These are phyloP conservation scores for Aspergillus sp. DNA, from an alignment of 2,329 filamentous ascomycete genomes.

Conservation along the genomic window DNA sequence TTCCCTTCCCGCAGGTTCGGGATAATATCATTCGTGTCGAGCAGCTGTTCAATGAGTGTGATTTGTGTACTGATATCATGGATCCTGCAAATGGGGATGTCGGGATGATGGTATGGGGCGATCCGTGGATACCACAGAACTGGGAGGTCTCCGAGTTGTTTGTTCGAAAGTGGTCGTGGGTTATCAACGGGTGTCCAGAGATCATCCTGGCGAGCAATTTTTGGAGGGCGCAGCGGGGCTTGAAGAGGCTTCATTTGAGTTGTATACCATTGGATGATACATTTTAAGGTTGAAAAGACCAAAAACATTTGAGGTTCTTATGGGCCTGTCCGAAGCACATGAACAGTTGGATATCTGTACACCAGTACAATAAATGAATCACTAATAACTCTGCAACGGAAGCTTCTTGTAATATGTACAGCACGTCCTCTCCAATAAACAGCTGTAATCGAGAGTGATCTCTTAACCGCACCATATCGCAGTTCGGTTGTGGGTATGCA, in stretches of 20 bases:
- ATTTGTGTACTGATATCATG: constrained; percentile 15
- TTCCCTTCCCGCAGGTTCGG: constrained; percentile 11
- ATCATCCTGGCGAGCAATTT: constrained; percentile 12
- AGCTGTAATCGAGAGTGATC: too few relatives aligned
- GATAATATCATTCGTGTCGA: constrained; percentile 10
- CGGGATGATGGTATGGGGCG: constrained; percentile 27
- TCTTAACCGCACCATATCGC: too few relatives aligned
- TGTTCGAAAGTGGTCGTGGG: constrained; percentile 27
- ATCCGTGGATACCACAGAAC: constrained; percentile 26
- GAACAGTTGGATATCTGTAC: too few relatives aligned
- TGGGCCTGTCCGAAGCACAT: too few relatives aligned
- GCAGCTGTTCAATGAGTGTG: constrained; percentile 11
- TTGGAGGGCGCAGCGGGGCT: constrained; percentile 10
- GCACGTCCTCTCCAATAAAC: too few relatives aligned
- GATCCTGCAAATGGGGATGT: constrained; percentile 18
- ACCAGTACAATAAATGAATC: too few relatives aligned
- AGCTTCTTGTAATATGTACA: too few relatives aligned
- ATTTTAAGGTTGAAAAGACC: too few relatives aligned
- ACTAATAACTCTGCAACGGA: too few relatives aligned
- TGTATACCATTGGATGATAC: background rate
- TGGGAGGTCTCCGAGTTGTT: constrained; percentile 33
- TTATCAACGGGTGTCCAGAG: constrained; percentile 27
- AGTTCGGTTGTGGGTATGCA: too few relatives aligned
- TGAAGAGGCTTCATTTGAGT: constrained; percentile 3
- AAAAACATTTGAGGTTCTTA: too few relatives aligned